phyloP scores from a whole-genome alignment of 371 early-diverging fungal genomes.

The Apophysomyces elegans region DNA sequence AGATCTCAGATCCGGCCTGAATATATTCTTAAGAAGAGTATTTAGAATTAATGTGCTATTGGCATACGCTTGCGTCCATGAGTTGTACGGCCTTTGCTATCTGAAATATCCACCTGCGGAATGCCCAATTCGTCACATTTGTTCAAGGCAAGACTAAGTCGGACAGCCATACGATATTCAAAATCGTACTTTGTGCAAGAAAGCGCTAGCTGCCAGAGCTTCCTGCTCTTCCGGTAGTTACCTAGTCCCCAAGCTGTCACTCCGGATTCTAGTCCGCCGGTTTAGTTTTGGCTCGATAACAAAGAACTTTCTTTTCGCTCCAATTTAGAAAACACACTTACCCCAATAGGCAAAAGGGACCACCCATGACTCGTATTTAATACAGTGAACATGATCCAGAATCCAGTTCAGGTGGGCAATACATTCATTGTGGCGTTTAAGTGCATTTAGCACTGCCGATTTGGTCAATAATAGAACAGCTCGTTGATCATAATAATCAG shows the following conservation, averaged over 20 bases:
- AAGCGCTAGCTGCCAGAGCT: conserved; percentile 59
- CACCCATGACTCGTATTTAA: conserved; percentile 61
- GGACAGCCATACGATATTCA: conserved; percentile 61
- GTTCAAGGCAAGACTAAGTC: conserved; percentile 44
- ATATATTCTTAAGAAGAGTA: background rate
- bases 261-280: conserved; percentile 55
- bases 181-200: conserved; percentile 63
- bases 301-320: background rate
- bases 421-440: conserved; percentile 42
- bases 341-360: conserved; percentile 72
- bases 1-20: conserved; percentile 2
- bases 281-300: background rate
- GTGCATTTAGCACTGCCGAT: conserved; percentile 46
- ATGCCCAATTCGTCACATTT: conserved; percentile 52
- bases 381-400: conserved; percentile 52
- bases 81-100: conserved; percentile 36
- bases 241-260: conserved; percentile 60
- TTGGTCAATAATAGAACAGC: conserved; percentile 45
- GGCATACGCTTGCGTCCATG: conserved; percentile 55
- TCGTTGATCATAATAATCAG: conserved; percentile 54
- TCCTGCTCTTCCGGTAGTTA: conserved; percentile 47
- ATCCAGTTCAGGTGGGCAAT: conserved; percentile 64
- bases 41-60: conserved; percentile 18
- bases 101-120: conserved; percentile 22
- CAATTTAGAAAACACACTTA: conserved; percentile 19